These are phyloP conservation scores for Naegleria lovaniensis DNA, from an alignment of 208 protist species.

Conservation along the genomic window DNA sequence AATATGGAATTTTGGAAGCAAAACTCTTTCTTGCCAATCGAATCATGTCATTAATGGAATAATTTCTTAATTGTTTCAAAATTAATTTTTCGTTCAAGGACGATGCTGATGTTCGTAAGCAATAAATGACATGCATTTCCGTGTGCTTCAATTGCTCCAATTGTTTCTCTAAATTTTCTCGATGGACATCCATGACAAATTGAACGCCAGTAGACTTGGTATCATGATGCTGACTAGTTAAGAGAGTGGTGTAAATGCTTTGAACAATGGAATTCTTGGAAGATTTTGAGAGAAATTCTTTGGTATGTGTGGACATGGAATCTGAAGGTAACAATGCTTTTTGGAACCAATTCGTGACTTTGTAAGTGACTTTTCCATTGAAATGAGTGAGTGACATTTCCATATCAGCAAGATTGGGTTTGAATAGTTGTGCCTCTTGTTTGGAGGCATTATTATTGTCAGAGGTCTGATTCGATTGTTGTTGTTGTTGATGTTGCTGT, in stretches of 20 bases:
- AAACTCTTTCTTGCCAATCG: background rate
- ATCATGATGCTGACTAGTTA: background rate
- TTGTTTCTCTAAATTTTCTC: background rate
- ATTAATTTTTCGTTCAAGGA: background rate
- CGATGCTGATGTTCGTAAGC: no score
- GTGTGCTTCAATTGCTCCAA: background rate
- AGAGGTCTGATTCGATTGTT: background rate
- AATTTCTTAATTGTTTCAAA: background rate
- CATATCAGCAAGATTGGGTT: background rate
- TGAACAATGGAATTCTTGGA: background rate
- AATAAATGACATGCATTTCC: no score
- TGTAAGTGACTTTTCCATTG: background rate
- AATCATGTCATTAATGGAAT: background rate
- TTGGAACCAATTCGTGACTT: background rate
- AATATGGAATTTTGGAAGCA: background rate
- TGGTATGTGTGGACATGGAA: background rate
- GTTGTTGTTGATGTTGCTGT: no score
- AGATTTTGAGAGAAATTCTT: background rate
- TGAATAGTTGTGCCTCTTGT: background rate
- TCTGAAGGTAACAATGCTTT: background rate
- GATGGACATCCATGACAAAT: background rate
- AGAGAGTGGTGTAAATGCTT: background rate
- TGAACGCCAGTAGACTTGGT: no score
- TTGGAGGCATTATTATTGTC: background rate
- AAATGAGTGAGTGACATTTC: background rate